Percentiles rank a stretch among this genome's conserved stretches.
Conservation (phyloP, 805 yeast species). For the Yamadazyma paraphyllophila region DNA sequence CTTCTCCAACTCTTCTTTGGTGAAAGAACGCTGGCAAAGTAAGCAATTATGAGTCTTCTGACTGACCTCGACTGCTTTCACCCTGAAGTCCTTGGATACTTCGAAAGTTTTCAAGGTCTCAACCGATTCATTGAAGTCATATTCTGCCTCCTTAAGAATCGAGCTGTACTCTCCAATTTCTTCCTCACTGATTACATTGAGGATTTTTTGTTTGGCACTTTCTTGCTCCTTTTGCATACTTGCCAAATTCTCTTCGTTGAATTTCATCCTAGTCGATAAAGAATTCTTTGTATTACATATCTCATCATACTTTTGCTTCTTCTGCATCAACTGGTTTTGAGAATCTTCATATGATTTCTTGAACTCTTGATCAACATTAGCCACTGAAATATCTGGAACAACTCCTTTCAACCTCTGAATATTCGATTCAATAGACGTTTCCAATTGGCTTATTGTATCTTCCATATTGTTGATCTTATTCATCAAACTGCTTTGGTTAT, state of each 20-base stretch:
- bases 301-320: constrained; percentile 2
- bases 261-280: constrained; percentile 1
- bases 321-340: not conserved
- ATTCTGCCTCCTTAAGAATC: constrained; percentile 55
- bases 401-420: not conserved
- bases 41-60: constrained; percentile 57
- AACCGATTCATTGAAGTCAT: constrained; percentile 56
- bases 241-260: not conserved
- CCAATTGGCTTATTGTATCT: constrained; percentile 12
- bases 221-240: not conserved
- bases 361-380: constrained; percentile 4
- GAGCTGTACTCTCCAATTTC: constrained; percentile 53
- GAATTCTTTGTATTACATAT: constrained; percentile 1
- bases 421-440: not conserved
- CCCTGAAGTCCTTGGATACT: constrained; percentile 68
- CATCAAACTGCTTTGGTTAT: constrained; percentile 11
- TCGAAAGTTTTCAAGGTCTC: constrained; percentile 67
- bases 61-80: constrained; percentile 66
- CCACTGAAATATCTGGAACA: not conserved
- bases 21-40: constrained; percentile 69
- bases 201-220: constrained; percentile 15
- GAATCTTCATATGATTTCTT: not conserved
- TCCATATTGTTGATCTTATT: constrained; percentile 14
- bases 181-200: constrained; percentile 25
- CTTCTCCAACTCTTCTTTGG: constrained; percentile 30